Percentiles rank a stretch among this genome's conserved stretches.
These are phyloP conservation scores for Yamadazyma sp. DNA, from an alignment of 805 yeast genomes.

Conservation along the genomic window DNA sequence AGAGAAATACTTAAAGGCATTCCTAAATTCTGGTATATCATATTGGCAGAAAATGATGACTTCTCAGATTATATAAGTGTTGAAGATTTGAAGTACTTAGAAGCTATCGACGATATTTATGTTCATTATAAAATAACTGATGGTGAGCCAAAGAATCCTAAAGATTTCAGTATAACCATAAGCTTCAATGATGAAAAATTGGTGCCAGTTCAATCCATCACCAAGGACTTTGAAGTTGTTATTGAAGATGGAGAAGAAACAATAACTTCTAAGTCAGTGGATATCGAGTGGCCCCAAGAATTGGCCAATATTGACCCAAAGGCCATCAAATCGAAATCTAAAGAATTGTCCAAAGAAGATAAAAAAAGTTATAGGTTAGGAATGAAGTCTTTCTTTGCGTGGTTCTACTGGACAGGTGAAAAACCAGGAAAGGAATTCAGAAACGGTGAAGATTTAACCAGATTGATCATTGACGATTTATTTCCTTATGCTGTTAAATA, in stretches of 20 bases:
- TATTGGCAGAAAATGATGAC: constrained; percentile 78
- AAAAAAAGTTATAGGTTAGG: constrained; percentile 64
- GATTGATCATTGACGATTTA: constrained; percentile 70
- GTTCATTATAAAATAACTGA: constrained; percentile 46
- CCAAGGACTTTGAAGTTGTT: constrained; percentile 54
- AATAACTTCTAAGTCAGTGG: constrained; percentile 52
- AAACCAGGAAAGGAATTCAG: constrained; percentile 77
- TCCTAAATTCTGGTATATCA: constrained; percentile 86
- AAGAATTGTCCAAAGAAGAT: constrained; percentile 40
- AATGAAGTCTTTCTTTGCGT: constrained; percentile 82
- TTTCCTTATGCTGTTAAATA: constrained; percentile 84
- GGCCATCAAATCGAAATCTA: constrained; percentile 30
- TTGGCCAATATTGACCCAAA: constrained; percentile 56
- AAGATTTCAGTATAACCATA: constrained; percentile 61
- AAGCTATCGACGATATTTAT: constrained; percentile 58
- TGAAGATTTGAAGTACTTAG: constrained; percentile 75
- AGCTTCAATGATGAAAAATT: constrained; percentile 46
- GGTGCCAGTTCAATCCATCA: constrained; percentile 55
- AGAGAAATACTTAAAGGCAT: constrained; percentile 49
- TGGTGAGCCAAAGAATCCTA: constrained; percentile 23
- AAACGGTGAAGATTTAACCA: constrained; percentile 74
- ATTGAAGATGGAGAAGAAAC: constrained; percentile 54
- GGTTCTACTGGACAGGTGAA: constrained; percentile 81
- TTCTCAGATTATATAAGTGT: constrained; percentile 76
- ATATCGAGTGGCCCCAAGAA: constrained; percentile 67